A percentile compares a stretch with the other conserved stretches of the same genome.
Evolutionary conservation across 257 asterid genomes (phyloP).

Genomic region (Fraxinus cuspidata): DNA sequence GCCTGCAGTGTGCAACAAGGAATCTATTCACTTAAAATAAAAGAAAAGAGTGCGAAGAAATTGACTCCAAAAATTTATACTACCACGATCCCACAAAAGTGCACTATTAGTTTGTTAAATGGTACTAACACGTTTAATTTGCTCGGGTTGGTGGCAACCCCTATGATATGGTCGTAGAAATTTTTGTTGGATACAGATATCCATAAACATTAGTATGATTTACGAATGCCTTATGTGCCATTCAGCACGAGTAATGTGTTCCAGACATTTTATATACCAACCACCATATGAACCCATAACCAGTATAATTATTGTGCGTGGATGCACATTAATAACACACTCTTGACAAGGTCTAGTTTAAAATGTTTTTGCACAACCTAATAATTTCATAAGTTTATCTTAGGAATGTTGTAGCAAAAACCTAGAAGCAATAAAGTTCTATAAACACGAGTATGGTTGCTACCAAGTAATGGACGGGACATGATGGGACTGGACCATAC

Average conservation of each 20-base stretch:
- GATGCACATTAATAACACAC: no score
- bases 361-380: no score
- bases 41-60: background rate
- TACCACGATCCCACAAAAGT: background rate
- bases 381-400: no score
- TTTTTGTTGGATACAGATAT: background rate
- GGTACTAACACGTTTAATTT: no score
- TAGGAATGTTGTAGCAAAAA: background rate
- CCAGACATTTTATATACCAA: background rate
- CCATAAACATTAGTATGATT: background rate
- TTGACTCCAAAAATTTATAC: background rate
- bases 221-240: background rate
- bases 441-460: background rate
- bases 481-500: background rate
- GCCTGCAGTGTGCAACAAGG: constrained; percentile 32
- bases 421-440: background rate
- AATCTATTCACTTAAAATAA: background rate
- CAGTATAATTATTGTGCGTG: no score
- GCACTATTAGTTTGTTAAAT: no score
- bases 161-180: background rate
- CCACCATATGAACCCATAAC: no score
- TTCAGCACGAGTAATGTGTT: background rate
- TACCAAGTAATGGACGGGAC: background rate
- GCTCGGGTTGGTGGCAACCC: background rate
- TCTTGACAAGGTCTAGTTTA: no score